phyloP scores from a whole-genome alignment of 768 basidiomycete species.

The Boletus insuetus region DNA sequence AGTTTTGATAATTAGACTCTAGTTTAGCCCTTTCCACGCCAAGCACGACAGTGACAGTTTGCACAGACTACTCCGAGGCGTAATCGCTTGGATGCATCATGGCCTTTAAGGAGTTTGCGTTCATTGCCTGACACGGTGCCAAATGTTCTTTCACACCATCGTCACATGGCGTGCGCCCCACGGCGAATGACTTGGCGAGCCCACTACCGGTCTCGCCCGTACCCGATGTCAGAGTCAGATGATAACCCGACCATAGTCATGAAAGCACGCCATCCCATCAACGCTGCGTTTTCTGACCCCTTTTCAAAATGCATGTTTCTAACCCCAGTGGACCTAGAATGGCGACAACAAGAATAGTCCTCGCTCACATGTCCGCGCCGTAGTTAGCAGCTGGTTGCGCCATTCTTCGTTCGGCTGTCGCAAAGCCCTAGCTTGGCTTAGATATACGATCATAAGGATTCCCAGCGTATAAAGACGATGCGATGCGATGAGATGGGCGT shows the following conservation, averaged over 20 bases:
- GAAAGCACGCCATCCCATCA: neutral
- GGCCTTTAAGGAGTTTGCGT: neutral
- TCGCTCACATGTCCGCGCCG: conserved; percentile 11
- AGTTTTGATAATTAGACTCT: neutral
- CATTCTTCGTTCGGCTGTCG: conserved; percentile 13
- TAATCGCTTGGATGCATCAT: neutral
- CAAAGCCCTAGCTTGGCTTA: neutral
- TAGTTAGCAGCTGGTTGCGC: conserved; percentile 13
- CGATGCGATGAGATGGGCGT: neutral
- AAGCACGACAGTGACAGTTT: too few species aligned
- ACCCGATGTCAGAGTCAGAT: neutral
- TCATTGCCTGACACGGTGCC: neutral
- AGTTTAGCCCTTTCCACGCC: neutral
- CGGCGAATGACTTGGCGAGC: neutral
- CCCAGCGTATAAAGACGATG: conserved; percentile 16
- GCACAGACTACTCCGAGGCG: too few species aligned
- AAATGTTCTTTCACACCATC: conserved; percentile 4
- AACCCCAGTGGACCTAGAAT: conserved; percentile 1
- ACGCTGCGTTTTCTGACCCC: too few species aligned
- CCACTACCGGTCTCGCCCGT: neutral
- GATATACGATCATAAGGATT: neutral
- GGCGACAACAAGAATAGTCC: conserved; percentile 11
- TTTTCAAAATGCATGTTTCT: neutral
- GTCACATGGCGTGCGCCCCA: conserved; percentile 5
- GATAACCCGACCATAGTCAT: neutral